phyloP scores from a whole-genome alignment of 2,329 filamentous ascomycete genomes.

The Trichophyton mentagrophytes region DNA sequence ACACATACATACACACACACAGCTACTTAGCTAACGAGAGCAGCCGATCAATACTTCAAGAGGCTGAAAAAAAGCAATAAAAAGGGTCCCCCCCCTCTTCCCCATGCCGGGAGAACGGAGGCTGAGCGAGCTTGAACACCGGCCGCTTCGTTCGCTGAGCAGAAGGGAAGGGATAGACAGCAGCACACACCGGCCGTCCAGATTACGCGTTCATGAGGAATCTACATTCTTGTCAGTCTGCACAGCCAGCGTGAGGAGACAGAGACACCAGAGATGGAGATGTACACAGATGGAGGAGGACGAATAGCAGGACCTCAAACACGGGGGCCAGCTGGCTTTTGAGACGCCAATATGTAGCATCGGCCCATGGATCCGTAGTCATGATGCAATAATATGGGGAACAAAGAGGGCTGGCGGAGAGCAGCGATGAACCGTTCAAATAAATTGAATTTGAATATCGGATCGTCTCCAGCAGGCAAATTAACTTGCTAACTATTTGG shows the following conservation, averaged over 20 bases:
- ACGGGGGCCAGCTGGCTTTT: neutral
- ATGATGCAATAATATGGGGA: neutral
- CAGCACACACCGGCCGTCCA: neutral
- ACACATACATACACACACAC: too few species aligned
- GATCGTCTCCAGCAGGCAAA: neutral
- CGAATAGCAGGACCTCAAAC: neutral
- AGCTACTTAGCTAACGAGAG: too few species aligned
- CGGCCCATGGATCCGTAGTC: neutral
- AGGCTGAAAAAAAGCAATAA: neutral
- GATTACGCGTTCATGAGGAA: slow-evolving; percentile 3
- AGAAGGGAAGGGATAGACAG: neutral
- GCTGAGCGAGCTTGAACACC: neutral
- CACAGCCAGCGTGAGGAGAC: neutral
- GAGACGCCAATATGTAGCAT: neutral
- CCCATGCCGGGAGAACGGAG: neutral
- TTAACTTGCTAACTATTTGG: too few species aligned
- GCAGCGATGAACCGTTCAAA: neutral
- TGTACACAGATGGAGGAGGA: neutral
- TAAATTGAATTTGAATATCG: neutral
- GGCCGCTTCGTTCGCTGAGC: neutral
- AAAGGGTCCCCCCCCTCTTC: neutral
- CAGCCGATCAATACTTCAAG: neutral
- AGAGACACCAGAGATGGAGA: neutral
- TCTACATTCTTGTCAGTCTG: neutral
- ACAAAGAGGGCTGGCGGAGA: neutral